Percentiles rank a stretch among this genome's conserved stretches.
These are phyloP conservation scores for Botrytis pseudocinerea DNA, from an alignment of 2,329 filamentous ascomycete genomes.

Conservation along the genomic window DNA sequence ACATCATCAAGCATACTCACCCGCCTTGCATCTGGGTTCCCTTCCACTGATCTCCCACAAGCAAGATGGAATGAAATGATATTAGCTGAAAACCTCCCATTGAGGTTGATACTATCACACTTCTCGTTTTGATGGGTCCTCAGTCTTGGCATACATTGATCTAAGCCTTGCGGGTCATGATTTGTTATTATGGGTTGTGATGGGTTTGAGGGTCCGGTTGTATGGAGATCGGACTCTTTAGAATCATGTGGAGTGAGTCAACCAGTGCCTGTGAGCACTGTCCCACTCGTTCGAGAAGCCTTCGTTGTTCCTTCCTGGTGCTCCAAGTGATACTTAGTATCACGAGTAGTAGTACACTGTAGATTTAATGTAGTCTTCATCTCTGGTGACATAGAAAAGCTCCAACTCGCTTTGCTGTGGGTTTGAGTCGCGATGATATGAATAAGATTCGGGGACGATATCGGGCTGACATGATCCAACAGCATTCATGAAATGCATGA, in stretches of 20 bases:
- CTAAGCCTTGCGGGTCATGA: not conserved
- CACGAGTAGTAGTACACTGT: not conserved
- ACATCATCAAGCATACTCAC: not conserved
- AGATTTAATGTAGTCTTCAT: too few species aligned
- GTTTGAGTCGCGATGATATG: not conserved
- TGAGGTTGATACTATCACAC: not conserved
- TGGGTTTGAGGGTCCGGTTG: not conserved
- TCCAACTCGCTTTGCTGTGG: not conserved
- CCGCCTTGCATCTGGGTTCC: not conserved
- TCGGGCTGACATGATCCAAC: not conserved
- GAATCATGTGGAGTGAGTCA: not conserved
- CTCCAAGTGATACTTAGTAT: not conserved
- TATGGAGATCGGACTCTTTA: not conserved
- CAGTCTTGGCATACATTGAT: not conserved
- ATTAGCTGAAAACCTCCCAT: not conserved
- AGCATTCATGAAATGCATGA: not conserved
- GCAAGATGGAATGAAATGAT: not conserved
- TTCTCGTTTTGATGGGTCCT: not conserved
- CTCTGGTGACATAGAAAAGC: too few species aligned
- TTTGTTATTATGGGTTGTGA: not conserved
- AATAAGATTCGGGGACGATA: not conserved
- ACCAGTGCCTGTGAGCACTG: not conserved
- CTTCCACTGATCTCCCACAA: not conserved
- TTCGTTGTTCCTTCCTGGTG: not conserved
- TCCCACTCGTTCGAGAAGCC: not conserved